These are phyloP conservation scores for Tetrahymena thermophila DNA, from an alignment of 73 alveolate genomes.

Conservation along the genomic window DNA sequence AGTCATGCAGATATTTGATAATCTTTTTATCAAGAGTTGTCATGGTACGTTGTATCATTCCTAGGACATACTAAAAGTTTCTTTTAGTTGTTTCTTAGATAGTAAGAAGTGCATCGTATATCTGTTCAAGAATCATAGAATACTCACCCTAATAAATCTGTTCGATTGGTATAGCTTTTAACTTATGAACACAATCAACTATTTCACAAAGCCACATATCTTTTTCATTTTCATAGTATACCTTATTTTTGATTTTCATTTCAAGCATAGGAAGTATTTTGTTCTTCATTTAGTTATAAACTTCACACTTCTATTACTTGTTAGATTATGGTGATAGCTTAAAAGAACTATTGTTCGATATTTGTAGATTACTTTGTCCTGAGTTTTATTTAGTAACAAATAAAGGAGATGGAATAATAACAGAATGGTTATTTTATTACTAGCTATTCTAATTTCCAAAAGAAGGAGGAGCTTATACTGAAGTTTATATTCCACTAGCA, in stretches of 20 bases:
- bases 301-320: neutral
- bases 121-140: neutral
- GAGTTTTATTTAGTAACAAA: neutral
- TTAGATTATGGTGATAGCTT: neutral
- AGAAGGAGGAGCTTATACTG: neutral
- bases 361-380: neutral
- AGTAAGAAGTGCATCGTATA: neutral
- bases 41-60: neutral
- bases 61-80: neutral
- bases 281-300: neutral
- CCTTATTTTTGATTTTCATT: neutral
- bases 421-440: neutral
- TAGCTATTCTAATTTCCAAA: neutral
- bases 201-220: constrained; percentile 1
- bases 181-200: neutral
- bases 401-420: neutral
- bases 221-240: neutral
- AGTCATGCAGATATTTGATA: neutral
- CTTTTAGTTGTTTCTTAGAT: neutral
- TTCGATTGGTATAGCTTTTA: neutral
- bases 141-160: neutral
- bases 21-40: neutral
- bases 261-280: neutral
- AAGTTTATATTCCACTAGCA: neutral
- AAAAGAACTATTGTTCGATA: neutral